A percentile compares a stretch with the other conserved stretches of the same genome.
phyloP scores from a whole-genome alignment of 208 protist genomes.

The Tetramitus jugosus region DNA sequence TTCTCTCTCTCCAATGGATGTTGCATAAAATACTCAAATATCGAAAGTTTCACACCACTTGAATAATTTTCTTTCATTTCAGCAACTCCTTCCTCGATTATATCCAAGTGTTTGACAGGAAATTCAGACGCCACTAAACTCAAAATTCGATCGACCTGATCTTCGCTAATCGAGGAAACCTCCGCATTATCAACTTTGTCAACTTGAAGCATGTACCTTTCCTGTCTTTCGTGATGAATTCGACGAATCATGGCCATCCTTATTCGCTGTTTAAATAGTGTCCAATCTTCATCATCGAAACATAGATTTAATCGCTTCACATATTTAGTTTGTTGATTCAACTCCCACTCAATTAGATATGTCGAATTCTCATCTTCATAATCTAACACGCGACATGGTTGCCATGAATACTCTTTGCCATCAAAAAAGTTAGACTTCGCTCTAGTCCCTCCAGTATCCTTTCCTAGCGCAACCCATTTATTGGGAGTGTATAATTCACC shows the following conservation, averaged over 20 bases:
- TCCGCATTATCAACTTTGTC: not conserved
- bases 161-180: not conserved
- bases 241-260: not conserved
- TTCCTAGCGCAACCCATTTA: not conserved
- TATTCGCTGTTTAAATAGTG: not conserved
- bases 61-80: not conserved
- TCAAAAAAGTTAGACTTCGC: not conserved
- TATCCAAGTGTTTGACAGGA: not conserved
- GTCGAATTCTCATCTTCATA: not conserved
- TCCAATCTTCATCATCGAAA: not conserved
- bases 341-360: not conserved
- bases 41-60: not conserved
- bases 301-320: conserved; percentile 3
- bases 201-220: not conserved
- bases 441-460: not conserved
- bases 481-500: not conserved
- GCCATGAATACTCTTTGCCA: not conserved
- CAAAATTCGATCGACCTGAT: conserved; percentile 1
- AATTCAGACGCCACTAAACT: not conserved
- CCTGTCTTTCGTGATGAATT: not conserved
- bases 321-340: not conserved
- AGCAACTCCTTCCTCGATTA: not conserved
- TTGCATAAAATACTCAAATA: not conserved
- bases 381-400: not conserved
- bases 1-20: not conserved